These are phyloP conservation scores for Pachyrhizus erosus DNA, from an alignment of 306 rosid species.

Conservation along the genomic window DNA sequence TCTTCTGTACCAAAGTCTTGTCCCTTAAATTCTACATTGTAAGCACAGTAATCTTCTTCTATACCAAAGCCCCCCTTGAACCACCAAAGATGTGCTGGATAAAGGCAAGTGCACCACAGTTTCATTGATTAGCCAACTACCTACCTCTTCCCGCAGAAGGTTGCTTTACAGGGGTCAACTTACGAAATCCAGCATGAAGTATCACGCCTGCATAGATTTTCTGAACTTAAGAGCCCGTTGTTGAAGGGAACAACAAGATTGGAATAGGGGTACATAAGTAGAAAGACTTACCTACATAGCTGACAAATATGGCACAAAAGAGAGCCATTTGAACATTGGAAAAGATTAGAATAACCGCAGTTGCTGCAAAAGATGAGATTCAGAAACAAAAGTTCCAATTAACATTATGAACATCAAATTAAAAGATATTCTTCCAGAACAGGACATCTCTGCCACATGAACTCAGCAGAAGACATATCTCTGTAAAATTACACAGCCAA, in stretches of 20 bases:
- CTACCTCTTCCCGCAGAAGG: constrained; percentile 51
- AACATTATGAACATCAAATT: constrained; percentile 8
- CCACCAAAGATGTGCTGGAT: background rate
- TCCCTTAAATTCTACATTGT: constrained; percentile 20
- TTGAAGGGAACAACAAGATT: background rate
- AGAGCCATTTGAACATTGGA: constrained; percentile 90
- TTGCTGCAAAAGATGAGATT: constrained; percentile 64
- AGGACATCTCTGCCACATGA: constrained; percentile 7
- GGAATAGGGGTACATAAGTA: background rate
- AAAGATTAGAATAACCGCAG: constrained; percentile 67
- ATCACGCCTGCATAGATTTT: constrained; percentile 59
- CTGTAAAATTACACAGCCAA: background rate
- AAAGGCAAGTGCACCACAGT: constrained; percentile 1
- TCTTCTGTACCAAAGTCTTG: constrained; percentile 23
- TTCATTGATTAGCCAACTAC: constrained; percentile 33
- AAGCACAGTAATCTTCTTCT: constrained; percentile 39
- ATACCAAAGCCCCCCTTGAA: constrained; percentile 33
- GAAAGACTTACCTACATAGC: constrained; percentile 68
- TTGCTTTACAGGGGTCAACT: constrained; percentile 71
- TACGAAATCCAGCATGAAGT: constrained; percentile 87
- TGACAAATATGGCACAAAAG: constrained; percentile 70
- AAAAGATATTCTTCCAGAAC: background rate
- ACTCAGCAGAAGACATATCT: constrained; percentile 5
- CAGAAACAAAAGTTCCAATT: constrained; percentile 41
- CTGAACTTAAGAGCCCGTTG: constrained; percentile 25